Evolutionary conservation across 1,284 basidiomycete genomes (phyloP), one percentile per base, ranked within the genome.

Genomic region (Nidula niveotomentosa): DNA sequence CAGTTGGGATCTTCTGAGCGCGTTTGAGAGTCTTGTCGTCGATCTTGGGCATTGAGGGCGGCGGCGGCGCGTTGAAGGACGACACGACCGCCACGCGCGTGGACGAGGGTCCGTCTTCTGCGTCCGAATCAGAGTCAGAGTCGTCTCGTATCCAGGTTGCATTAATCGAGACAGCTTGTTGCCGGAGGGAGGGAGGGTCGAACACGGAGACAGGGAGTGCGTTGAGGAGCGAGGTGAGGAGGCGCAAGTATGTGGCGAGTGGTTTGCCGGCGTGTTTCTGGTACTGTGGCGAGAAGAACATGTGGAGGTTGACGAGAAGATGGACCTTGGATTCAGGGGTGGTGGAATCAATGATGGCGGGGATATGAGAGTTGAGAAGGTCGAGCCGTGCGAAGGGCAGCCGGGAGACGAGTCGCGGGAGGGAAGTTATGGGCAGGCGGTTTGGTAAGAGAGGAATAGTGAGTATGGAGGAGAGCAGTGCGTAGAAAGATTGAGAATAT

Each of bases 361-460:
- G 58, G 48, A 62, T 50, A 17, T 60, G 52, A 30, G 64, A 51
- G 23, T 69, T 54, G 45, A 71, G 41, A 15, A 63, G 54, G 48
- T 66, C 51, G 37, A 76, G 56, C 36, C 67, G 53, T 17, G 67
- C 44, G 55, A 80, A 56, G n/a, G 76, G 75, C 10, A 78, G 60
- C 2, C 61, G 61, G 3, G 73, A 66, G 6, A 75, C 72, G 30
- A 81, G 65, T 23, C 64, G 58, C 1, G 72, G 70, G 13, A 90
- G 75, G 30, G 78, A 71, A 8, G 69, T 57, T 8, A 90, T 66
- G 9, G 88, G 81, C 23, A 92, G 72, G 7, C 87, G 83, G 65
- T 90, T 86, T 1, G 84, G 88, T 1, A 91, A 76, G 0, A 87
- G 70, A 1, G 84, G 84, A 46, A 91, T 77, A 6, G 83, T 77